Percentiles rank a stretch among this genome's conserved stretches.
These are phyloP conservation scores for Xylaria digitata DNA, from an alignment of 2,329 filamentous ascomycete species.

Conservation along the genomic window DNA sequence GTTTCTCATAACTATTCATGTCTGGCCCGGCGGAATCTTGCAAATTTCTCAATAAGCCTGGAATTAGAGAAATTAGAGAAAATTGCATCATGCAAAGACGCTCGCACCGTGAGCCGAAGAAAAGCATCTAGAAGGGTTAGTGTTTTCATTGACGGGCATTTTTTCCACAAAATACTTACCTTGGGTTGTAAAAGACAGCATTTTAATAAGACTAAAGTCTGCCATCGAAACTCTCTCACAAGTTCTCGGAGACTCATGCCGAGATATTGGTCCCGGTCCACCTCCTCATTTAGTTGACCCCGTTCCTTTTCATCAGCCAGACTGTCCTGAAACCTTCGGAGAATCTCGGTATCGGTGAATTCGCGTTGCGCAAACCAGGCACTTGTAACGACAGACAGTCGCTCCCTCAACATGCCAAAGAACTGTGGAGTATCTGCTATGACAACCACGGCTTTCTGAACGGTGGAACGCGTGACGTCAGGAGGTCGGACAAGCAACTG, in stretches of 20 bases:
- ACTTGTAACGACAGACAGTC: conserved; percentile 88
- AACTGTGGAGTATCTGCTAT: conserved; percentile 90
- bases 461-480: conserved; percentile 95
- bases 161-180: conserved; percentile 60
- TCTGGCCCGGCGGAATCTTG: conserved; percentile 96
- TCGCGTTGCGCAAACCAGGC: conserved; percentile 97
- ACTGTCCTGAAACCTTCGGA: conserved; percentile 91
- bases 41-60: conserved; percentile 88
- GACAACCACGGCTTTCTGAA: conserved; percentile 97
- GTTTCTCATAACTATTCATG: conserved; percentile 83
- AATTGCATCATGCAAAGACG: conserved; percentile 98
- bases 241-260: conserved; percentile 90
- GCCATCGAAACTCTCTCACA: conserved; percentile 93
- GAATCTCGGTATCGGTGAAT: conserved; percentile 90
- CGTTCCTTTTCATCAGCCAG: conserved; percentile 74
- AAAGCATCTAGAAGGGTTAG: conserved; percentile 79
- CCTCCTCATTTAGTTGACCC: conserved; percentile 69
- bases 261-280: conserved; percentile 86
- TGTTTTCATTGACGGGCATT: neutral
- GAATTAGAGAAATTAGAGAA: conserved; percentile 93
- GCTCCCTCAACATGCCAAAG: conserved; percentile 90
- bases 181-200: conserved; percentile 94
- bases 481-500: conserved; percentile 80
- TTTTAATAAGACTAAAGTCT: conserved; percentile 94
- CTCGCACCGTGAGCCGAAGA: conserved; percentile 97